Conservation (phyloP, 2,329 filamentous ascomycete species). For the Neofusicoccum sp. region DNA sequence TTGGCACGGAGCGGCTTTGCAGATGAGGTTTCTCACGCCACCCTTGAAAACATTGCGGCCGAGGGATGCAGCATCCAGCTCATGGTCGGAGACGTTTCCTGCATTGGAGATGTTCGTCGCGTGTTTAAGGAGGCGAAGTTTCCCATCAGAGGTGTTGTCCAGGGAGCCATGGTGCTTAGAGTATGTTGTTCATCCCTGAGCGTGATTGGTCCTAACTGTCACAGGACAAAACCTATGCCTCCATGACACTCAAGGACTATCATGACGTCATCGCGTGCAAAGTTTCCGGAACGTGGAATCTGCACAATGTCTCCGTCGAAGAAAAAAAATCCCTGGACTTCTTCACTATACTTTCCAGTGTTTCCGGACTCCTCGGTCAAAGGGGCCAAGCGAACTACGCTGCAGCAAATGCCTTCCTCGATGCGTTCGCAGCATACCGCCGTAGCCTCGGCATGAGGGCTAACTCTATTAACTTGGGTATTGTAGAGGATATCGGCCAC, state of each 20-base stretch:
- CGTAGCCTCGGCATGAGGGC: constrained; percentile 36
- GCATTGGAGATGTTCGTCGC: constrained; percentile 8
- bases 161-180: constrained; percentile 34
- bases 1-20: constrained; percentile 32
- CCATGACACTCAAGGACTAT: constrained; percentile 25
- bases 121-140: background rate
- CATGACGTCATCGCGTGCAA: constrained; percentile 29
- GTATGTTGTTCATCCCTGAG: background rate
- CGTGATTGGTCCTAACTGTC: background rate
- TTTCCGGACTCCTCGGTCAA: constrained; percentile 28
- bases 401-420: constrained; percentile 27
- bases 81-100: constrained; percentile 26
- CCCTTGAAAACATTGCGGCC: constrained; percentile 24
- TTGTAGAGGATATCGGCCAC: constrained; percentile 31
- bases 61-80: constrained; percentile 22
- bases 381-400: constrained; percentile 27
- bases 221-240: background rate
- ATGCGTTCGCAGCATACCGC: constrained; percentile 25
- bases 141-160: constrained; percentile 33
- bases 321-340: constrained; percentile 26
- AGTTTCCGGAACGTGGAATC: constrained; percentile 36
- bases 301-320: constrained; percentile 27
- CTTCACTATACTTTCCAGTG: constrained; percentile 29
- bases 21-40: constrained; percentile 31
- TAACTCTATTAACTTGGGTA: constrained; percentile 44